These are phyloP conservation scores for Cystobasidiopsis lactophilus DNA, from an alignment of 768 basidiomycete species.

Conservation along the genomic window DNA sequence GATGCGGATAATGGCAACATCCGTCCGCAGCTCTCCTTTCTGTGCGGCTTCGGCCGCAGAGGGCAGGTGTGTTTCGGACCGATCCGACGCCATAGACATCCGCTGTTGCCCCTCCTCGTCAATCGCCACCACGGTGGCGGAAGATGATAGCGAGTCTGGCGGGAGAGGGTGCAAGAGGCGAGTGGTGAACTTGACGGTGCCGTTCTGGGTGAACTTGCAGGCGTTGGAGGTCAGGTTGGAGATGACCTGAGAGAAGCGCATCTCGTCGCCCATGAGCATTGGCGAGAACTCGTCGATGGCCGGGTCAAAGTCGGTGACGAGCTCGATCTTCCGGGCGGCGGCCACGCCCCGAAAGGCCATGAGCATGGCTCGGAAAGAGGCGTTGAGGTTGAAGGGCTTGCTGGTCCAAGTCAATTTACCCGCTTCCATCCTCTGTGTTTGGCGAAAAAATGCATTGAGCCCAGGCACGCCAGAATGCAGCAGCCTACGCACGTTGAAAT, in stretches of 20 bases:
- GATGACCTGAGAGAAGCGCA: constrained; percentile 22
- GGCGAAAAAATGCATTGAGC: not conserved
- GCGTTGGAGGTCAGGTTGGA: constrained; percentile 22
- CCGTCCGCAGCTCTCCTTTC: not conserved
- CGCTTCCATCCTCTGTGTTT: constrained; percentile 42
- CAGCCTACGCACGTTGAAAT: not conserved
- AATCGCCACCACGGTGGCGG: not conserved
- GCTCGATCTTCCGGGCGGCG: constrained; percentile 15
- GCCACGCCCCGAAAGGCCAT: constrained; percentile 23
- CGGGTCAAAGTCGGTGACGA: constrained; percentile 21
- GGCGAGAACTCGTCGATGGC: constrained; percentile 21
- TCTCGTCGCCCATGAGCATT: constrained; percentile 24
- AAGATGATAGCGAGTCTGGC: not conserved
- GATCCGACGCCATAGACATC: not conserved
- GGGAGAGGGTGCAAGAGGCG: not conserved
- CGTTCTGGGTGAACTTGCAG: constrained; percentile 20
- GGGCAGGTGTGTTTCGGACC: not conserved
- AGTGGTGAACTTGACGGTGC: constrained; percentile 12
- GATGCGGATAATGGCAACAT: constrained; percentile 25
- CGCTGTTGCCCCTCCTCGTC: not conserved
- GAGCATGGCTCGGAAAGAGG: constrained; percentile 27
- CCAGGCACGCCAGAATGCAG: not conserved
- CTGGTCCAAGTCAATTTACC: constrained; percentile 41
- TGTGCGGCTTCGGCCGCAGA: not conserved
- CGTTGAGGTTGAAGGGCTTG: constrained; percentile 31